phyloP scores from a whole-genome alignment of 257 asterid genomes.

The Solanum arcanum region DNA sequence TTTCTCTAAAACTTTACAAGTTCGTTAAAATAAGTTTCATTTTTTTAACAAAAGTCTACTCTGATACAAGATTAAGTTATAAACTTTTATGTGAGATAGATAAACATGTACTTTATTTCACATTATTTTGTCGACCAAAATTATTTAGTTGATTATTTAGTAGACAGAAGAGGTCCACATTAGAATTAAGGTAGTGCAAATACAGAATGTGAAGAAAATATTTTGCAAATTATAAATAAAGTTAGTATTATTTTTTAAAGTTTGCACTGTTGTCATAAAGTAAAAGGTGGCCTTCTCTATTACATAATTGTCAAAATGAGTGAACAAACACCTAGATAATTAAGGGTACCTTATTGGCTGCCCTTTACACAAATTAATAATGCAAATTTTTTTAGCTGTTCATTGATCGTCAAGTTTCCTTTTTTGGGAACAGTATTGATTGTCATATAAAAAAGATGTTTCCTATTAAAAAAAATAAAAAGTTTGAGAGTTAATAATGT shows the following conservation, averaged over 20 bases:
- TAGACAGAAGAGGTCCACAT: neutral
- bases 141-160: neutral
- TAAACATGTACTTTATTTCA: neutral
- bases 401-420: neutral
- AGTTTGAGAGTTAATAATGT: neutral
- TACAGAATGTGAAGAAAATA: neutral
- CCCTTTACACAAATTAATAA: neutral
- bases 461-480: neutral
- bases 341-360: neutral
- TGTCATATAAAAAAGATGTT: neutral
- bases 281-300: neutral
- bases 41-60: neutral
- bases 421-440: neutral
- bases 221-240: neutral
- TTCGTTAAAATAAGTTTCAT: neutral
- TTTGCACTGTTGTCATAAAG: conserved; percentile 5
- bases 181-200: neutral
- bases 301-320: neutral
- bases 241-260: neutral
- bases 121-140: neutral
- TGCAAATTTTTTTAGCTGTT: neutral
- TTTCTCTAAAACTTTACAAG: neutral
- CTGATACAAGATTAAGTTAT: neutral
- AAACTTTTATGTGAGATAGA: neutral
- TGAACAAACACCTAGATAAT: neutral